Conservation (phyloP, 2,329 filamentous ascomycete species). For the Myriosclerotinia curreyana region DNA sequence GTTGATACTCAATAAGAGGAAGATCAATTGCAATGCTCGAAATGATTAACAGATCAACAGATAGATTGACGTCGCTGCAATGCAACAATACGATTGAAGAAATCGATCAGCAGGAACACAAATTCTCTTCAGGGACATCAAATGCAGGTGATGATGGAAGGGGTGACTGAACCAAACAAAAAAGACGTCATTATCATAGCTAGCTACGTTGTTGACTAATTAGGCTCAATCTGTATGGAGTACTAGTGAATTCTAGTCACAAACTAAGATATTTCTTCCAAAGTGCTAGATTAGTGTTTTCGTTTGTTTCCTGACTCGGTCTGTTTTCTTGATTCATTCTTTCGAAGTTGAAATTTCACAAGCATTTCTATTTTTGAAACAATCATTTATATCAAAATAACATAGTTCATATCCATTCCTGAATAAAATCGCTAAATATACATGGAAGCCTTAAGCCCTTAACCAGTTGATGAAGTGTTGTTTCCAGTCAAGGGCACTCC, state of each 20-base stretch:
- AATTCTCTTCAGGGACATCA: background rate
- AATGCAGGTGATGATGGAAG: background rate
- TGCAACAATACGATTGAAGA: no score
- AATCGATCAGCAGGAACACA: no score
- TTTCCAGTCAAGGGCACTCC: background rate
- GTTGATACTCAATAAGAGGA: background rate
- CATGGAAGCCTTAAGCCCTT: conserved; percentile 1
- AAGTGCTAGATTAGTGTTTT: background rate
- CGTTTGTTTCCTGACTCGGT: background rate
- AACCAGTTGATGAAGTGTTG: background rate
- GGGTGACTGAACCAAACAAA: background rate
- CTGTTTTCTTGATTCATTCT: background rate
- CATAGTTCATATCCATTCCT: background rate
- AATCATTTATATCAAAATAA: background rate
- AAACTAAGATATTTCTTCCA: background rate
- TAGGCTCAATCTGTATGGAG: no score
- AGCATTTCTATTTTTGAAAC: background rate
- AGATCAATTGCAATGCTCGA: no score
- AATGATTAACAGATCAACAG: no score
- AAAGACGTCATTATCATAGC: background rate
- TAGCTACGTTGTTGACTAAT: background rate
- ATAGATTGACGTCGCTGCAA: no score
- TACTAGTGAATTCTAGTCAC: background rate
- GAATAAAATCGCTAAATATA: conserved; percentile 4
- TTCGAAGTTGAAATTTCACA: background rate